phyloP scores from a whole-genome alignment of 176 grass and related monocot species.

The Oryza longistaminata region DNA sequence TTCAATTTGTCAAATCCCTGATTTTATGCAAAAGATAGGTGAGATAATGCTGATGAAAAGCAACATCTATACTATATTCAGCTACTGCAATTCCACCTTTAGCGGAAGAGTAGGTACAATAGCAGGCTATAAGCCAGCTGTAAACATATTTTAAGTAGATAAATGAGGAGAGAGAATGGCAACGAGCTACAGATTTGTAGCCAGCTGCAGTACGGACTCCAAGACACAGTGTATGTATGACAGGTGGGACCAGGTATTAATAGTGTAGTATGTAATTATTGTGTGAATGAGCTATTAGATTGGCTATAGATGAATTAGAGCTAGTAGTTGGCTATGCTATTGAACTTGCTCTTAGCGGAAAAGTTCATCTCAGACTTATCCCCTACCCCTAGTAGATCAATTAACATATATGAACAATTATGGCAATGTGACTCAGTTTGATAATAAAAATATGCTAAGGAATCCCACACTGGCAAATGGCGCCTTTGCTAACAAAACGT shows the following conservation, averaged over 20 bases:
- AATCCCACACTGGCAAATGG: not conserved
- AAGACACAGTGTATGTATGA: no score
- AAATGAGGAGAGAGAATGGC: no score
- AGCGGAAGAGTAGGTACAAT: not conserved
- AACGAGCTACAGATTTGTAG: no score
- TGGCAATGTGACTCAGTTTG: not conserved
- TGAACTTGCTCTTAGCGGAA: no score
- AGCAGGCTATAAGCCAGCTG: no score
- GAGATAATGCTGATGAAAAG: not conserved
- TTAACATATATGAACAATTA: not conserved
- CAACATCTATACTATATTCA: not conserved
- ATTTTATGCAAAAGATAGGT: not conserved
- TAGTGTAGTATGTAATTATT: no score
- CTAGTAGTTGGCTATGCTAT: no score
- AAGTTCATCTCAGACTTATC: not conserved
- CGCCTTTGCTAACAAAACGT: not conserved
- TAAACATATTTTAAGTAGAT: no score
- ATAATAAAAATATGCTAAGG: not conserved
- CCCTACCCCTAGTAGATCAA: not conserved
- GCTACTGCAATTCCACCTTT: not conserved
- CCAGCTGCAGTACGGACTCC: no score
- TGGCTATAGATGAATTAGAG: no score
- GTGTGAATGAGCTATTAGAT: no score
- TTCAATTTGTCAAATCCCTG: slow-evolving; percentile 94
- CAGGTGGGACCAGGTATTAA: no score